Evolutionary conservation across 192 early-diverging fungal genomes (phyloP).

Genomic region (Entomortierella chlamydospora): DNA sequence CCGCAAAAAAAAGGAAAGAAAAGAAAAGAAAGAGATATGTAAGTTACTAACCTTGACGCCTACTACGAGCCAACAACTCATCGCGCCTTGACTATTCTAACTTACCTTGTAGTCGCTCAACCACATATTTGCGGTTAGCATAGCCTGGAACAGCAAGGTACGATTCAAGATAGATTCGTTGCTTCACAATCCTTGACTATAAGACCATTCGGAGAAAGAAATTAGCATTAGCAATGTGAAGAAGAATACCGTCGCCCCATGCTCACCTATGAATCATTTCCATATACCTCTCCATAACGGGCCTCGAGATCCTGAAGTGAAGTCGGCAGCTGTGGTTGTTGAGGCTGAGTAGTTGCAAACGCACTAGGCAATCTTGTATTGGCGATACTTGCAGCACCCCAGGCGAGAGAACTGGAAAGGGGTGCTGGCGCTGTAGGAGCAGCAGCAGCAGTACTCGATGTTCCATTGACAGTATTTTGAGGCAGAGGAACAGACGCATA

Average conservation of each 20-base stretch:
- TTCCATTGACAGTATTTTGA: conserved; percentile 16
- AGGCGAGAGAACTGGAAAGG: conserved; percentile 26
- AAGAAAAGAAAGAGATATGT: neutral
- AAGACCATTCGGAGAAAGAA: neutral
- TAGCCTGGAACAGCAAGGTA: conserved; percentile 47
- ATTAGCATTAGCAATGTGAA: neutral
- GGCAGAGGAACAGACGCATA: conserved; percentile 29
- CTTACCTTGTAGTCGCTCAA: conserved; percentile 42
- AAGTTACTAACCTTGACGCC: too few relatives aligned
- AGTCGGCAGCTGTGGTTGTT: conserved; percentile 33
- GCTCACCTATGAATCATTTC: neutral
- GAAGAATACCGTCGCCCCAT: too few relatives aligned
- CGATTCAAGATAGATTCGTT: conserved; percentile 26
- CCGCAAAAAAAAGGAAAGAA: neutral
- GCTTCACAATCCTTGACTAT: conserved; percentile 29
- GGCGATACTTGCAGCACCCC: conserved; percentile 52
- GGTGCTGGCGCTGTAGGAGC: conserved; percentile 15
- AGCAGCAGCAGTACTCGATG: conserved; percentile 9
- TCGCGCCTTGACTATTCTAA: too few relatives aligned
- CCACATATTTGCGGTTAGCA: conserved; percentile 49
- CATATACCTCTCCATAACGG: conserved; percentile 37
- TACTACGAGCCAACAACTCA: too few relatives aligned
- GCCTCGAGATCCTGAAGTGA: conserved; percentile 45
- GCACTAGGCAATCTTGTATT: conserved; percentile 29
- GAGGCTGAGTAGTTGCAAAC: conserved; percentile 19